Evolutionary conservation across 139 green algal species (phyloP), one percentile per base, ranked within the genome.

Genomic region (Zygnema cylindricum): DNA sequence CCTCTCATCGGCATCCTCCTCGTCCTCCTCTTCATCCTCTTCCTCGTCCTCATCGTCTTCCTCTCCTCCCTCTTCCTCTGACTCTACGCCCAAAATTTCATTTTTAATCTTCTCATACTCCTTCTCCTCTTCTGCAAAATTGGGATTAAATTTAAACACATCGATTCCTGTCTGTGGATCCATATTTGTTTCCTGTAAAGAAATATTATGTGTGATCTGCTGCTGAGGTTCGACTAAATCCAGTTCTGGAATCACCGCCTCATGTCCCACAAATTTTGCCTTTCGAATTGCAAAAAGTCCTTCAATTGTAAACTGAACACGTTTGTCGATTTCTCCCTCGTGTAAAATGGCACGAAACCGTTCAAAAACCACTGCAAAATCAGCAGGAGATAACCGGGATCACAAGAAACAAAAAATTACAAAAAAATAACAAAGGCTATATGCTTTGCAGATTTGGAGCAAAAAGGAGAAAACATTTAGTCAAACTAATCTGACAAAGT

Each of bases 221-320:
- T 99, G 97, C 69, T 98, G 95, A 7, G 90, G 92, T 75, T 98
- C 97, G 38, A 99, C 94, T 81, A 99, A 92, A 88, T 99, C 97
- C 76, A 99, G 94, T 91, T 96, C 95, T 0, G 92, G 57, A 0
- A 92, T 89, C 0, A 99, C 90, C 0, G 94, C 88, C 1, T 92
- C 91, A 86, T 81, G 83, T 49, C 85, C 85, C 43, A 95, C 93
- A 86, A 98, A 99, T 57, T 94, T 95, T 7, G 93, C 93, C 94
- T 98, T 98, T 81, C 96, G 92, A 35, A 98, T 87, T 7, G 94
- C 93, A 91, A 98, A 98, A 43, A 99, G 92, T n/a, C 92, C 94
- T 92, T 99, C 96, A 69, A 99, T 97, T 75, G 98, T 95, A 94
- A 96, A 98, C 93, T 98, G 95, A 40, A 93, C 94, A 33, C 96